Conservation (phyloP, 2,329 filamentous ascomycete species). For the Cyphellophora attinorum region DNA sequence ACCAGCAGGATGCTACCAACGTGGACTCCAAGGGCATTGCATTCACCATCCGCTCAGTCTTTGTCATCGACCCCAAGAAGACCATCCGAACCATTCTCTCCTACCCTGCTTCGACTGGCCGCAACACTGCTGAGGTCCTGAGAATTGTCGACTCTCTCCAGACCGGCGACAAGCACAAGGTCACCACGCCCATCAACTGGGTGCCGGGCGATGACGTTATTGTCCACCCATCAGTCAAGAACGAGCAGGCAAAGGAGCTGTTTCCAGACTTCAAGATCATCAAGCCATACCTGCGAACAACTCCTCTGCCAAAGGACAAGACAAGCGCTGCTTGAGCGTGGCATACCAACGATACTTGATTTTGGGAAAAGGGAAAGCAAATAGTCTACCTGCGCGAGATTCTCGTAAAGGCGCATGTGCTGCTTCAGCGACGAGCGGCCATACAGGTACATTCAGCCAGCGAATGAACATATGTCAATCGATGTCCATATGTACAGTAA, state of each 20-base stretch:
- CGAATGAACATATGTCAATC: no score
- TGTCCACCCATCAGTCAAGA: constrained; percentile 50
- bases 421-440: no score
- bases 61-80: constrained; percentile 57
- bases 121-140: constrained; percentile 49
- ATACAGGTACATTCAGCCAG: no score
- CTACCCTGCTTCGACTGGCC: constrained; percentile 53
- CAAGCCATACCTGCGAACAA: constrained; percentile 54
- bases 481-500: no score
- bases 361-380: no score
- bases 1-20: constrained; percentile 32
- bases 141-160: constrained; percentile 50
- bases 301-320: constrained; percentile 49
- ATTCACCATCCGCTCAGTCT: constrained; percentile 57
- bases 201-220: constrained; percentile 50
- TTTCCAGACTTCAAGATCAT: constrained; percentile 53
- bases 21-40: constrained; percentile 39
- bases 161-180: constrained; percentile 49
- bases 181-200: constrained; percentile 56
- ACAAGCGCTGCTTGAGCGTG: constrained; percentile 36
- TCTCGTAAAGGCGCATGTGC: no score
- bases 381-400: no score
- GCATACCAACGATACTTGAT: no score
- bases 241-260: constrained; percentile 47
- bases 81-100: constrained; percentile 53